Evolutionary conservation across 371 early-diverging fungal genomes (phyloP).

Genomic region (Mucor velutinosus): DNA sequence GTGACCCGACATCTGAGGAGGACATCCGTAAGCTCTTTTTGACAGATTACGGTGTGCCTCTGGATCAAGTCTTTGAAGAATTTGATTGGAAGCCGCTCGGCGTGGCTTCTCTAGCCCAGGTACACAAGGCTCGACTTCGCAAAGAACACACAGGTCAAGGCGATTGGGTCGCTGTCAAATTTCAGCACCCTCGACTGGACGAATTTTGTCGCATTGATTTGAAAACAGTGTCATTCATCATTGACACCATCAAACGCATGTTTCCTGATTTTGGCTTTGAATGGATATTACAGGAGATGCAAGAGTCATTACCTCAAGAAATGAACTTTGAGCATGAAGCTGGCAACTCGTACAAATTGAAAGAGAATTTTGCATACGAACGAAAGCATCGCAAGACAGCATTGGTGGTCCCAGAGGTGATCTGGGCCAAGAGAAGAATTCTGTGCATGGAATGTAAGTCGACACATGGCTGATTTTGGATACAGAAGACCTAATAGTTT

Average conservation of each 20-base stretch:
- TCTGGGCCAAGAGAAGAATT: slow-evolving; percentile 68
- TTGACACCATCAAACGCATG: slow-evolving; percentile 63
- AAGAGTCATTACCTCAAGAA: slow-evolving; percentile 81
- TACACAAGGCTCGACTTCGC: slow-evolving; percentile 72
- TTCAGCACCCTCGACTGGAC: slow-evolving; percentile 87
- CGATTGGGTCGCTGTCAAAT: slow-evolving; percentile 86
- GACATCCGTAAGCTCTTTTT: slow-evolving; percentile 71
- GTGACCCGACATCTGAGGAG: slow-evolving; percentile 69
- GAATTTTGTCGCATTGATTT: slow-evolving; percentile 83
- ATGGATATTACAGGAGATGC: slow-evolving; percentile 92
- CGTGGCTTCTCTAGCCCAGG: slow-evolving; percentile 87
- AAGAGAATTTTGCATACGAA: slow-evolving; percentile 59
- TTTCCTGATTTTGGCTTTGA: slow-evolving; percentile 92
- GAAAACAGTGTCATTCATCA: slow-evolving; percentile 66
- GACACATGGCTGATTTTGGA: neutral
- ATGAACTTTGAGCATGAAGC: slow-evolving; percentile 87
- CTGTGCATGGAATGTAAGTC: slow-evolving; percentile 80
- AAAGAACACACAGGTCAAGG: slow-evolving; percentile 38
- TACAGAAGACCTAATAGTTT: neutral
- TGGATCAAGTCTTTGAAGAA: slow-evolving; percentile 66
- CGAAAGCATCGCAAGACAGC: slow-evolving; percentile 27
- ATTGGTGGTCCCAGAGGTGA: slow-evolving; percentile 68
- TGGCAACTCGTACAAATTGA: slow-evolving; percentile 66
- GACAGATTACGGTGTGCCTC: slow-evolving; percentile 64
- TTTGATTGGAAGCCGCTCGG: slow-evolving; percentile 82